Conservation (phyloP, 257 asterid species). For the Euphrasia confusa region DNA sequence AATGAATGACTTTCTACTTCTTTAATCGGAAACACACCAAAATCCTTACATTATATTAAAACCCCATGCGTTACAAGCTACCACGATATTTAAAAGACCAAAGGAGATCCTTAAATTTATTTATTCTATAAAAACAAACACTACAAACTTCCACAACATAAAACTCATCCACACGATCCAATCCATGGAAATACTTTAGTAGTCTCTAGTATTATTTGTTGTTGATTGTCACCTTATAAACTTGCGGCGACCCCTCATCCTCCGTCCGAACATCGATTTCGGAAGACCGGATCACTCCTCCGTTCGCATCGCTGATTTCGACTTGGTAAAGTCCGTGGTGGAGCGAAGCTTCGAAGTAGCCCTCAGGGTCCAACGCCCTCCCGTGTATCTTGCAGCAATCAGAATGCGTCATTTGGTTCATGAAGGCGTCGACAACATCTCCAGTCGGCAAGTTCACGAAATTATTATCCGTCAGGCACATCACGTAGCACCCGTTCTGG, state of each 20-base stretch:
- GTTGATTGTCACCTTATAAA: too few species aligned
- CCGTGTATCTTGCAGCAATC: conserved; percentile 8
- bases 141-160: too few species aligned
- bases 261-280: not conserved
- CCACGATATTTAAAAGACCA: too few species aligned
- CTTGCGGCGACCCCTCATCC: not conserved
- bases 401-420: not conserved
- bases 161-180: too few species aligned
- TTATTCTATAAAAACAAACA: too few species aligned
- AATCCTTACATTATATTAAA: too few species aligned
- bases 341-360: conserved; percentile 35
- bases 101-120: too few species aligned
- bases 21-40: too few species aligned
- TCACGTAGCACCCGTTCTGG: conserved; percentile 42
- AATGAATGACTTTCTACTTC: too few species aligned
- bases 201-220: too few species aligned
- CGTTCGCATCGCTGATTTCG: conserved; percentile 26
- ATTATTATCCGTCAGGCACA: conserved; percentile 52
- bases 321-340: conserved; percentile 45
- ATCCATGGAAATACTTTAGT: too few species aligned
- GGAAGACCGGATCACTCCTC: not conserved
- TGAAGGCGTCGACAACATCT: conserved; percentile 36
- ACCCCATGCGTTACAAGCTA: too few species aligned
- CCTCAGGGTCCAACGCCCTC: conserved; percentile 26
- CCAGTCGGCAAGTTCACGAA: conserved; percentile 45